Evolutionary conservation across 192 early-diverging fungal genomes (phyloP), one percentile per base, ranked within the genome.

Genomic region (Rhizoclosmatium sp.): DNA sequence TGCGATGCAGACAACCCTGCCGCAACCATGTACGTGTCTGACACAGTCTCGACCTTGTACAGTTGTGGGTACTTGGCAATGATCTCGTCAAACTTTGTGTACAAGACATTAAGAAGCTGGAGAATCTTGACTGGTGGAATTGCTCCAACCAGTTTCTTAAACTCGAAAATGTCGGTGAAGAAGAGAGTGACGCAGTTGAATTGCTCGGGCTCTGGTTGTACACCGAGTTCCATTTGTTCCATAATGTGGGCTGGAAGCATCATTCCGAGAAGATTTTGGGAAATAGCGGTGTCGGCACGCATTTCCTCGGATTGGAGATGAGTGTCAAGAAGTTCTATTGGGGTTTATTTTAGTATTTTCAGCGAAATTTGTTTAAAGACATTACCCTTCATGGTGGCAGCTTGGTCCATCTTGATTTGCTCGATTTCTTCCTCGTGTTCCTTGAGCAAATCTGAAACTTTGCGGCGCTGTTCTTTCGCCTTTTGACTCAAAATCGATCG

Each of bases 11-110:
- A 74, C 14, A 80, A 59, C 42, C 79, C 79, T 14, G 79, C 71
- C 16, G 66, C 79, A 40, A 80, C 79, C 79, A 80, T 80, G 72
- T 80, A 80, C 3, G 79, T 80, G 72, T 80, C 79, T 19, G 79
- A 74, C 39, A 80, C 79, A 46, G 71, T 71, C 54, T 80, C 79
- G 19, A 80, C 76, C 71, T 80, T 80, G 71, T 80, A 80, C 2
- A 80, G 71, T 14, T 23, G 44, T 23, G 46, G 51, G 44, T 65
- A 74, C 42, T 66, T 3, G 19, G 65, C 66, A 72, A 80, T 80
- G 46, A 80, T 47, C 0, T 40, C 19, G 49, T 80, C 78, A 62
- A 80, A 80, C 31, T 54, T 12, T 39, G 71, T 56, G 60, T 80
- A 80, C 44, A 80, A 41, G 3, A 62, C 40, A 41, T 80, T 80